Evolutionary conservation across 768 basidiomycete species (phyloP).

Genomic region (Exidia glandulosa): DNA sequence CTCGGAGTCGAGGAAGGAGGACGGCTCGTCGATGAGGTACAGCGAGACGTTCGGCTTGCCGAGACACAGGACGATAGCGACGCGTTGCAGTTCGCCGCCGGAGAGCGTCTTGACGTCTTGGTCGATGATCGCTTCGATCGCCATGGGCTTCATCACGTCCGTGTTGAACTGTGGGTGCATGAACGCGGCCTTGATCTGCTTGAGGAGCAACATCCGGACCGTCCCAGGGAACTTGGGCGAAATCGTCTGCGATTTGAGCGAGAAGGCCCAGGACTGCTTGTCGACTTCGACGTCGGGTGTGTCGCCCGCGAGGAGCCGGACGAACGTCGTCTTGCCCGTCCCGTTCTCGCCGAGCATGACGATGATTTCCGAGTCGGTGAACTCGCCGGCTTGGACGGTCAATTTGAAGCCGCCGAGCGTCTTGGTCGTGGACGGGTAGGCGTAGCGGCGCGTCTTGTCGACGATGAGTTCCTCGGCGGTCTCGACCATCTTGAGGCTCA

Average conservation of each 20-base stretch:
- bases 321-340: constrained; percentile 97
- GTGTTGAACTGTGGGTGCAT: constrained; percentile 98
- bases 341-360: constrained; percentile 99
- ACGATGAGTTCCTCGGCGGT: constrained; percentile 82
- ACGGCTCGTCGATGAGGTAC: constrained; percentile 91
- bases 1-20: constrained; percentile 84
- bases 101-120: constrained; percentile 99
- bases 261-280: constrained; percentile 76
- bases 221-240: constrained; percentile 95
- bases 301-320: constrained; percentile 89
- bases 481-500: constrained; percentile 96
- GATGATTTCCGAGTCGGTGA: constrained; percentile 98
- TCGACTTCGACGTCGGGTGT: constrained; percentile 79
- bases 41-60: constrained; percentile 82
- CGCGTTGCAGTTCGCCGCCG: constrained; percentile 95
- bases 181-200: constrained; percentile 87
- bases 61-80: constrained; percentile 88
- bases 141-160: constrained; percentile 99
- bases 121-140: constrained; percentile 85
- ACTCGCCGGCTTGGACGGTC: constrained; percentile 77
- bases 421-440: too few species aligned
- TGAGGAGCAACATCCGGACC: constrained; percentile 87
- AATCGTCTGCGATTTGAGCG: constrained; percentile 96
- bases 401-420: constrained; percentile 94
- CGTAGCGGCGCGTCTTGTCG: constrained; percentile 82